A percentile compares a stretch with the other conserved stretches of the same genome.
Conservation (phyloP, 805 yeast genomes). For the Vanderwaltozyma verrucispora region DNA sequence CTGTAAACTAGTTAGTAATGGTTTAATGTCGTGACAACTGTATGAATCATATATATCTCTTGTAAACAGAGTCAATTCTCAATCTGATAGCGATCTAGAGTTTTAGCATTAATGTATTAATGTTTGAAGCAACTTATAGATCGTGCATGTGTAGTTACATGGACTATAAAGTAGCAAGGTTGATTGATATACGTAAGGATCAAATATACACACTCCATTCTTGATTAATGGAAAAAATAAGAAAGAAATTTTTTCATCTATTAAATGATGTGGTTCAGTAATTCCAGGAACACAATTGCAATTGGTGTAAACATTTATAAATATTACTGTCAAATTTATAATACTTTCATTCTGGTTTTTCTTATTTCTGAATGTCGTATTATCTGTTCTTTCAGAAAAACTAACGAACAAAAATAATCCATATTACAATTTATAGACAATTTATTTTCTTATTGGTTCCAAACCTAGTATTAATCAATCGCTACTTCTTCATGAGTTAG, state of each 20-base stretch:
- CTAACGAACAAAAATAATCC: slow-evolving; percentile 49
- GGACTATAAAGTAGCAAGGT: too few species aligned
- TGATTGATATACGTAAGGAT: too few species aligned
- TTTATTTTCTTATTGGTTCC: slow-evolving; percentile 49
- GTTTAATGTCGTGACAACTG: too few species aligned
- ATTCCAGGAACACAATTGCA: slow-evolving; percentile 50
- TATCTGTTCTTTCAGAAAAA: slow-evolving; percentile 40
- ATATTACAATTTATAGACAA: slow-evolving; percentile 37
- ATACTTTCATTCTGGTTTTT: slow-evolving; percentile 28
- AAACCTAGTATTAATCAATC: slow-evolving; percentile 48
- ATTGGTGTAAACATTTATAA: slow-evolving; percentile 28
- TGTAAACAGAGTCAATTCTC: too few species aligned
- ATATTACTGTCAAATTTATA: slow-evolving; percentile 29
- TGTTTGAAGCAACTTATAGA: too few species aligned
- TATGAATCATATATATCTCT: too few species aligned
- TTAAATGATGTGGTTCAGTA: slow-evolving; percentile 39
- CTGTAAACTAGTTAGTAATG: too few species aligned
- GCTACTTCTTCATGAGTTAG: slow-evolving; percentile 40
- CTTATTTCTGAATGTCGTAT: slow-evolving; percentile 4
- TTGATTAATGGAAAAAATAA: slow-evolving; percentile 11
- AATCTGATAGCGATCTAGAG: too few species aligned
- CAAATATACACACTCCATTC: too few species aligned
- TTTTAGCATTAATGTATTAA: slow-evolving; percentile 43
- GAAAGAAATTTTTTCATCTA: slow-evolving; percentile 33
- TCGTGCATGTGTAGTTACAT: too few species aligned